Percentiles rank a stretch among this genome's conserved stretches.
These are phyloP conservation scores for Phaffia rhodozyma DNA, from an alignment of 1,284 basidiomycete species.

Conservation along the genomic window DNA sequence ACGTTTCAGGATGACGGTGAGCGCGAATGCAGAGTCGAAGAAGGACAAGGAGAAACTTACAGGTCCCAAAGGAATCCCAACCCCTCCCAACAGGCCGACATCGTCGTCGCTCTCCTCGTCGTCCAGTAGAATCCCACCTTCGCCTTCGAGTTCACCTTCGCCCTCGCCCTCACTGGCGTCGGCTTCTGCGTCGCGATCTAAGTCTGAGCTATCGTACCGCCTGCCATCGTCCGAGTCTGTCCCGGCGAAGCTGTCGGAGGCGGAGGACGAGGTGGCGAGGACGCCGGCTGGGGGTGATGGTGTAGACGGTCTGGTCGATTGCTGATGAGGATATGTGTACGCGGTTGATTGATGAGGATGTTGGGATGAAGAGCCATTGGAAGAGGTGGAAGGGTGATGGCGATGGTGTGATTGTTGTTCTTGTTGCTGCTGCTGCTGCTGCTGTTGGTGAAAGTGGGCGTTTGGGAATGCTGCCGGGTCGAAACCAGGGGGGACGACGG, in stretches of 20 bases:
- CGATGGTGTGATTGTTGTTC: background rate
- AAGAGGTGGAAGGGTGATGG: background rate
- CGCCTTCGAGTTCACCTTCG: slow-evolving; percentile 27
- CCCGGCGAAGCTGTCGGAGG: slow-evolving; percentile 9
- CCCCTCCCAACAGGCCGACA: slow-evolving; percentile 58
- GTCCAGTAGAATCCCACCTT: slow-evolving; percentile 38
- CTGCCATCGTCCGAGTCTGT: slow-evolving; percentile 2
- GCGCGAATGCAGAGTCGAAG: background rate
- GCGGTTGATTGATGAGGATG: background rate
- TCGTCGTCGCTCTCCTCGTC: slow-evolving; percentile 39
- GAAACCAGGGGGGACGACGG: slow-evolving; percentile 57
- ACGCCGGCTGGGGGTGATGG: background rate
- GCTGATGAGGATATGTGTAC: background rate
- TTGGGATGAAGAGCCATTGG: slow-evolving; percentile 13
- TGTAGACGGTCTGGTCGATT: background rate
- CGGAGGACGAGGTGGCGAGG: background rate
- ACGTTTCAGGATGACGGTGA: background rate
- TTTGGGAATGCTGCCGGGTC: slow-evolving; percentile 22
- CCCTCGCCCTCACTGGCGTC: slow-evolving; percentile 36
- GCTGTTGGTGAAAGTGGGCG: background rate
- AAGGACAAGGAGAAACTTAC: slow-evolving; percentile 38
- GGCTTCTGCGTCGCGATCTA: slow-evolving; percentile 33
- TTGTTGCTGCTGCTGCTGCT: slow-evolving; percentile 25
- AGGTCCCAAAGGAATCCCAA: slow-evolving; percentile 66
- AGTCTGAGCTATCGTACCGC: background rate